Base-by-base conservation (phyloP, 75 land plant species). In the Gnetum montanum region DNA sequence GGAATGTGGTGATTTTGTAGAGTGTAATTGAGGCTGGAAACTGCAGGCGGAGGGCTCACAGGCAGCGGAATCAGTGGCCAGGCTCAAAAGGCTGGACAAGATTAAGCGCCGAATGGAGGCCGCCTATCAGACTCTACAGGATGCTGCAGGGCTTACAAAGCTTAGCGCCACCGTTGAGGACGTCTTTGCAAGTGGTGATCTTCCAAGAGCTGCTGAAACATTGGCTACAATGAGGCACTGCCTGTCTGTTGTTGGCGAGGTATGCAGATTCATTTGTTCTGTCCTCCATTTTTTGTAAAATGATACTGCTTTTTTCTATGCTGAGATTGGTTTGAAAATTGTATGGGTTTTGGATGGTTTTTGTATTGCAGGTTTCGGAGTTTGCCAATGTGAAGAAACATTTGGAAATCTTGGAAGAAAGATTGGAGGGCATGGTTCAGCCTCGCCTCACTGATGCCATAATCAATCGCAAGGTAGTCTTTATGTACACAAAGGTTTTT, bases 61-160 rank as follows among this genome's bases (percentile, higher is more conserved):
- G n/a, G 82, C 92, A 26, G 85, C 96, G 8, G 96, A 86, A 45
- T 90, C 99, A 11, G 83, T 94, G 31, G 82, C 88, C 38, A 79
- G 91, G 8, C 80, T 94, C 35, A 83, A 96, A 28, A 84, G 79
- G 57, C 80, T 94, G 54, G 99, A 94, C 54, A 74, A 60, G 31
- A 90, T 94, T 19, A 94, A 90, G 52, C 91, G 79, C 58, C 77
- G 99, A 28, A 94, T 94, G 99, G 99, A 94, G 74, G 87, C 99
- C 44, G 96, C 99, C 1, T 81, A 86, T 57, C 76, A 82, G 48
- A 94, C 99, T 7, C 60, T 94, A 60, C 71, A 94, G 99, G 99
- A 94, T 83, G 99, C 99, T 59, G 99, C 99, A 27, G 96, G 99
- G 20, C 73, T 94, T 54, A 85, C 96, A 3, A 86, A 90, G 62